Evolutionary conservation across 1,284 basidiomycete species (phyloP).

Genomic region (Blastosporella zonata): DNA sequence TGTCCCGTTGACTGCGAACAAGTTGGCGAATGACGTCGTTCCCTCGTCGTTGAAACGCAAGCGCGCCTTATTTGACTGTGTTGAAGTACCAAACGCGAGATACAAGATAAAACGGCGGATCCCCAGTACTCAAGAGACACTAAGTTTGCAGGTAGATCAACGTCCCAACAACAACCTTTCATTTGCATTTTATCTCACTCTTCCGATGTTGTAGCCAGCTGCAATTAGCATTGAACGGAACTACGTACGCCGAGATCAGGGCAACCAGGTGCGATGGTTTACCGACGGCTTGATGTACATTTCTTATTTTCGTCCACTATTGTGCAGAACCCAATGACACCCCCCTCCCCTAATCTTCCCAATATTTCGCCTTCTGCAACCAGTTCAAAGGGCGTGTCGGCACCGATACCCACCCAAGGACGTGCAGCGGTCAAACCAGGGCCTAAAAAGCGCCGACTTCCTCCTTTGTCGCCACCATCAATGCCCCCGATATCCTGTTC

Average conservation of each 20-base stretch:
- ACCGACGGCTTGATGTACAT: not conserved
- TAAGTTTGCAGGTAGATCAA: no score
- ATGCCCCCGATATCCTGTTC: not conserved
- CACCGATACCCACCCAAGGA: no score
- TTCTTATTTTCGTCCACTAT: not conserved
- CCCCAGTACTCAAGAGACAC: no score
- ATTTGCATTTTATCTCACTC: not conserved
- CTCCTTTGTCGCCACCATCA: not conserved
- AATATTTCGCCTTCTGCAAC: no score
- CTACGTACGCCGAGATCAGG: not conserved
- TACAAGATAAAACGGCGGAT: not conserved
- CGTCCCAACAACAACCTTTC: no score
- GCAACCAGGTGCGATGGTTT: constrained; percentile 7
- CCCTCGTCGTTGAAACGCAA: constrained; percentile 10
- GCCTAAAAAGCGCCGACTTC: no score
- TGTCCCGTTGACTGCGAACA: not conserved
- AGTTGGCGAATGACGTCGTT: not conserved
- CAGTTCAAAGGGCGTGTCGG: no score
- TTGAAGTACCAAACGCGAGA: constrained; percentile 7
- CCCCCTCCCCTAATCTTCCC: no score
- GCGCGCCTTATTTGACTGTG: constrained; percentile 9
- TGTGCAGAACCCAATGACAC: not conserved
- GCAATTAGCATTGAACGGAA: not conserved
- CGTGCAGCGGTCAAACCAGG: no score
- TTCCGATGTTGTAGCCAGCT: not conserved